Base-by-base conservation (phyloP, 2,329 filamentous ascomycete species). In the Scytalidium sp. region DNA sequence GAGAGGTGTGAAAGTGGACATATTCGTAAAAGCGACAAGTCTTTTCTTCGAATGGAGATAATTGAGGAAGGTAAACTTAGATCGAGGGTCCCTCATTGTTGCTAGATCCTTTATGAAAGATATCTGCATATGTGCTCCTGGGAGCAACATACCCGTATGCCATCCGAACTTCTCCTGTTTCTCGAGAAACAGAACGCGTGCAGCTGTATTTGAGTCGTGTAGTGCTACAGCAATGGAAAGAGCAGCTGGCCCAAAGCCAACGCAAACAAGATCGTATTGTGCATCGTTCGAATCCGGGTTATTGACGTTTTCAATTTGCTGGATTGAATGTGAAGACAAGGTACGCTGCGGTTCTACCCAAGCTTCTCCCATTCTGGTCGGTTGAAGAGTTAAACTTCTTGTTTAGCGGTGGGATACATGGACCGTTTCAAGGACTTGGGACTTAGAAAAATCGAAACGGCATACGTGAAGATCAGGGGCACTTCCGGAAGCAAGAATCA, bases 81-180 rank as follows among this genome's bases (percentile, higher is more conserved):
- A 84, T 53, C 78, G 74, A 7, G 84, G 84, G 58, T 87, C 79
- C 44, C 84, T 73, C 52, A 85, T 67, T 2, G 83, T 86, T 7
- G 83, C 84, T 62, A 87, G 74, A 58, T 87, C 84, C 65, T 87
- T 87, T 67, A 87, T 75, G 68, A 86, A 87, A 9, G 80, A 83
- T 55, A 87, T 87, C 60, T 87, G 83, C 83, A 87, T 87, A 60
- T 78, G 81, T 22, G 83, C 80, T 20, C 82, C 83, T 27, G 25
- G 25, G 13, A 27, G 25, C 25, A 27, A 13, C 83, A 87, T 87
- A 32, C 83, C 83, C 1, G 80, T 76, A 65, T 87, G 84, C 84
- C 83, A 87, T 58, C 25, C 25, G 61, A 87, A 87, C 43, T 75
- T 67, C 40, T 70, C 63, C 60, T 87, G 83, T 54, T 77, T 74